Evolutionary conservation across 495 filamentous ascomycete genomes (phyloP).

Genomic region (Xylaria bambusicola): DNA sequence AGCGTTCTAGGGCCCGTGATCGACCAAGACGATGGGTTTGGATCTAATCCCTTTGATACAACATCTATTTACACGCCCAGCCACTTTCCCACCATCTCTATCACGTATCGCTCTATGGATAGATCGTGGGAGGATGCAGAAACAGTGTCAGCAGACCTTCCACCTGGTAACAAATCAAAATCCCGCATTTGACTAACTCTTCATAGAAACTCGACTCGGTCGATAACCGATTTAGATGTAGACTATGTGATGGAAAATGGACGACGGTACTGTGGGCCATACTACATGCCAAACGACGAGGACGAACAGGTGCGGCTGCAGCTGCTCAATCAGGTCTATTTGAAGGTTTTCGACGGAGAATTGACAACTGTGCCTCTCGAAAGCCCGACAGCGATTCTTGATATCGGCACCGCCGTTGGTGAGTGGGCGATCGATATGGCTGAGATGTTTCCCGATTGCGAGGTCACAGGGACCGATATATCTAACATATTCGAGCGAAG

Average conservation of each 20-base stretch:
- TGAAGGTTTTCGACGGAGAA: constrained; percentile 60
- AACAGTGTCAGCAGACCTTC: constrained; percentile 43
- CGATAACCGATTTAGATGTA: constrained; percentile 58
- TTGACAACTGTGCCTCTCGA: constrained; percentile 62
- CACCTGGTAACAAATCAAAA: not conserved
- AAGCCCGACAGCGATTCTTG: constrained; percentile 59
- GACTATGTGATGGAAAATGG: constrained; percentile 63
- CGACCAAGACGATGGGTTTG: constrained; percentile 26
- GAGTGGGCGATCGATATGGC: constrained; percentile 78
- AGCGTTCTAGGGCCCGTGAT: constrained; percentile 26
- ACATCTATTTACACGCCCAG: constrained; percentile 34
- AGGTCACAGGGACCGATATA: constrained; percentile 71
- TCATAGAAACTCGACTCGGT: constrained; percentile 49
- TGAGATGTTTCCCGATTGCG: constrained; percentile 60
- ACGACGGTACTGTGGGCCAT: constrained; percentile 67
- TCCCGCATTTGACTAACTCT: constrained; percentile 13
- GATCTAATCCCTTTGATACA: constrained; percentile 25
- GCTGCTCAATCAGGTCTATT: constrained; percentile 66
- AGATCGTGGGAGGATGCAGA: constrained; percentile 37
- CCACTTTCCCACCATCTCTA: constrained; percentile 35
- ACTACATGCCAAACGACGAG: constrained; percentile 78
- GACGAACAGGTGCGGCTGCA: constrained; percentile 70
- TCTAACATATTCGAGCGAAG: constrained; percentile 56
- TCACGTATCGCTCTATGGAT: constrained; percentile 26
- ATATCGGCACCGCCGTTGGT: constrained; percentile 68